Evolutionary conservation across 306 rosid genomes (phyloP), one percentile per base, ranked within the genome.

Genomic region (Dryas octopetala): DNA sequence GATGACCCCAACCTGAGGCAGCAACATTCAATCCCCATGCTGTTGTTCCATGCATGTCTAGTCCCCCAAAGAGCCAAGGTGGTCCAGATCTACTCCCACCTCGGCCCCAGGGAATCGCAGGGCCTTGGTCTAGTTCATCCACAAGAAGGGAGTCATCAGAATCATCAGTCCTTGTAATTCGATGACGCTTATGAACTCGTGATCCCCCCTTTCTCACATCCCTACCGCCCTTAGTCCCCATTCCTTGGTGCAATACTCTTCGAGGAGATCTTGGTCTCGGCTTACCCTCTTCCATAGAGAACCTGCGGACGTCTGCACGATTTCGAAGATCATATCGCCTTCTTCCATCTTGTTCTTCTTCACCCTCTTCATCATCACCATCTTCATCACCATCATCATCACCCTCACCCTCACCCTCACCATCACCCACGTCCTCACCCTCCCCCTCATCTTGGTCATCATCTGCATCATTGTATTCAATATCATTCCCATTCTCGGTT

Each of bases 1-100:
- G 99, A 85, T 95, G 99, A 81, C 93, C 97, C 99, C 99, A 95
- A 68, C 99, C 99, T 23, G 99, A 95, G 62, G 99, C 97, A 49
- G 97, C 97, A 77, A 90, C 81, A 84, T 95, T 95, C 87, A 95
- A 85, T 19, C 99, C 99, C 86, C 90, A 90, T 14, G 96, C 83
- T 41, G 98, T 69, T 69, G 99, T 79, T 72, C 98, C 97, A 80
- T 91, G 98, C 78, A 80, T 88, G 68, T 94, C 97, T 78, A 91
- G 74, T 69, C 98, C 98, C 26, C 98, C 98, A 78, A 94, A 90
- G 68, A 90, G 96, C 93, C 91, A 95, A 64, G 99, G 97, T 17
- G 93, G 92, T 72, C 92, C 97, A 66, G 97, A 86, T 81, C 89
- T 86, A 84, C 84, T 88, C 71, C 99, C 99, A 83, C 97, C 87